Base-by-base conservation (phyloP, 176 grass and related monocot species). In the Phyllostachys edulis region DNA sequence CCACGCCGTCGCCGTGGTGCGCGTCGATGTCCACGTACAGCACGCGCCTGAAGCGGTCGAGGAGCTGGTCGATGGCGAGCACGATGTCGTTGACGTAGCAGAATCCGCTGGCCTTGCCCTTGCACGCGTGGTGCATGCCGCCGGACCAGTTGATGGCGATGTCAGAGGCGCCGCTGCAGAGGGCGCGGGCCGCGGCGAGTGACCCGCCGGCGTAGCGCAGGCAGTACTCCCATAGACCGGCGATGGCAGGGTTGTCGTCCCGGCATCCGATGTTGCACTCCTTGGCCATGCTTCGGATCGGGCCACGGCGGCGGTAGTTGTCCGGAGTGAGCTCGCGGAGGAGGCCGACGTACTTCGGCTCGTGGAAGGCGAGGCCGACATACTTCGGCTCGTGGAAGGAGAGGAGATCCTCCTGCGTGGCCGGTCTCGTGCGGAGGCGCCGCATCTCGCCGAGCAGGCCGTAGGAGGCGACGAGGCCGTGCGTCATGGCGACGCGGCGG, bases 11-110 rank as follows among this genome's bases (percentile, higher is more conserved):
- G 67, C 95, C 90, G 76, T 97, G 92, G 85, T 97, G 95, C n/a
- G 91, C 91, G 56, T 97, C 92, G 82, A 97, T 94, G 84, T 97
- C 95, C 11, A 97, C 71, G 83, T 97, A 97, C 13, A 94, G 59
- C 64, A 97, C 90, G 70, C 92, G 95, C 70, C 82, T 2, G 32
- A 97, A 55, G 40, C 2, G 44, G n/a, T 63, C 47, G 68, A 92
- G 71, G 42, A 94, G 80, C 83, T 88, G 73, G 6, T 83, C 27
- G 63, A 94, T 92, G 29, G 92, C 90, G 2, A 94, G 90, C 15
- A 94, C 92, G 71, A 94, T 94, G 76, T 94, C 92, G 13, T 94
- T 94, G 7, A 94, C 92, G 80, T 94, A 94, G 59, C 90, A 94
- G 69, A 94, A 94, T 8, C 90, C 92, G 7, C 46, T 90, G 4